A percentile compares a stretch with the other conserved stretches of the same genome.
phyloP scores from a whole-genome alignment of 129 eudicot genomes.

The Artemisia tridentata region DNA sequence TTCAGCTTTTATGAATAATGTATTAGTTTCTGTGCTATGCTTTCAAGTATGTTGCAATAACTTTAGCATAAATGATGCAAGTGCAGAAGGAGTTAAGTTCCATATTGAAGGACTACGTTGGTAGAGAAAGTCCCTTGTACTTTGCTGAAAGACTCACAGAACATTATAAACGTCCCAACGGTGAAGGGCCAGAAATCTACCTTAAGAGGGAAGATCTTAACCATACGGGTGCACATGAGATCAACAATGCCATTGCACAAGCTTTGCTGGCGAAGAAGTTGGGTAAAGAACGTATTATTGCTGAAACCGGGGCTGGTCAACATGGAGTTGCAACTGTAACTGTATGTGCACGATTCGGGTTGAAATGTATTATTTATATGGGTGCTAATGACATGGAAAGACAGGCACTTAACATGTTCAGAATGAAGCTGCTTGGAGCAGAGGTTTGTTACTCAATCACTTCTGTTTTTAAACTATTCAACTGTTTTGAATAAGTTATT shows the following conservation, averaged over 20 bases:
- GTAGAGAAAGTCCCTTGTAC: conserved; percentile 82
- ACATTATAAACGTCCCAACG: conserved; percentile 6
- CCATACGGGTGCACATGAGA: too few relatives aligned
- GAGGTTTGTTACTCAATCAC: too few relatives aligned
- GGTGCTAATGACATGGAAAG: not conserved
- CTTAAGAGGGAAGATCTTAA: too few relatives aligned
- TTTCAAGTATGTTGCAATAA: too few relatives aligned
- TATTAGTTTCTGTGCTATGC: too few relatives aligned
- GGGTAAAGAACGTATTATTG: conserved; percentile 70
- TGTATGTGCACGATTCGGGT: conserved; percentile 23
- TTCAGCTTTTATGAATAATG: too few relatives aligned
- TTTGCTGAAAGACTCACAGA: conserved; percentile 82
- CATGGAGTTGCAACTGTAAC: conserved; percentile 94
- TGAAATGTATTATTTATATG: conserved; percentile 48
- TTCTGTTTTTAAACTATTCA: too few relatives aligned
- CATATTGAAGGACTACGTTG: conserved; percentile 74
- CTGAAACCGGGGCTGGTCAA: conserved; percentile 95
- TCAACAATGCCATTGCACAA: conserved; percentile 72
- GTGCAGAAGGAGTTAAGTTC: conserved; percentile 46
- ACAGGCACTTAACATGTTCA: too few relatives aligned
- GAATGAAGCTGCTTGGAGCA: not conserved
- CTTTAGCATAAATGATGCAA: not conserved
- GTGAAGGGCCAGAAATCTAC: too few relatives aligned
- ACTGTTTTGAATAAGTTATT: too few relatives aligned
- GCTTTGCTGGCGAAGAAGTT: conserved; percentile 78